These are phyloP conservation scores for Cercospora berteroae DNA, from an alignment of 2,329 filamentous ascomycete genomes.

Conservation along the genomic window DNA sequence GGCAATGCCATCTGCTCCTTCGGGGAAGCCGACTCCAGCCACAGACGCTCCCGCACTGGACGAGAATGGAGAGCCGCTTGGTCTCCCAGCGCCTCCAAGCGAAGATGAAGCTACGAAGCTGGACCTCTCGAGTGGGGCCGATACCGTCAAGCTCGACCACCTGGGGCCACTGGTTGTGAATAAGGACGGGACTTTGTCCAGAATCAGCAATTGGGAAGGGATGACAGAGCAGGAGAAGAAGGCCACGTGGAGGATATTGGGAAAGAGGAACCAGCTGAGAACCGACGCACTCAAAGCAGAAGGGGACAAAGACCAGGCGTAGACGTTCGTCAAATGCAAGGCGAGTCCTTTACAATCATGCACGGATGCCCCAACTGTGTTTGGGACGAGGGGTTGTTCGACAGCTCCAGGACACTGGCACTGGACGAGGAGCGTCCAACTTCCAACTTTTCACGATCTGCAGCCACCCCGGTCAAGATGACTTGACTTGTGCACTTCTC, in stretches of 20 bases:
- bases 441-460: background rate
- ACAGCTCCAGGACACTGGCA: background rate
- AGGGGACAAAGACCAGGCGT: conserved; percentile 25
- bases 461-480: background rate
- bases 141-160: conserved; percentile 60
- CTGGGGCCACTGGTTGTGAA: conserved; percentile 74
- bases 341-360: background rate
- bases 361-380: background rate
- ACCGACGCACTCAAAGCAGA: conserved; percentile 54
- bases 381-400: background rate
- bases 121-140: conserved; percentile 36
- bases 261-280: conserved; percentile 65
- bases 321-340: background rate
- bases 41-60: background rate
- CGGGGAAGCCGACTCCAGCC: background rate
- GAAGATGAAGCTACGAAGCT: conserved; percentile 36
- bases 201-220: conserved; percentile 69
- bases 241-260: conserved; percentile 65
- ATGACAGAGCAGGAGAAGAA: conserved; percentile 68
- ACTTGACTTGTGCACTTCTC: background rate
- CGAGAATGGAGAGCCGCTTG: conserved; percentile 16
- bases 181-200: conserved; percentile 66
- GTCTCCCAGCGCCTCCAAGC: conserved; percentile 28
- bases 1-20: background rate
- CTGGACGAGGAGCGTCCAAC: background rate